Evolutionary conservation across 1,139 yeast species (phyloP), one percentile per base, ranked within the genome.

Genomic region (Blastobotrys ciferrii): DNA sequence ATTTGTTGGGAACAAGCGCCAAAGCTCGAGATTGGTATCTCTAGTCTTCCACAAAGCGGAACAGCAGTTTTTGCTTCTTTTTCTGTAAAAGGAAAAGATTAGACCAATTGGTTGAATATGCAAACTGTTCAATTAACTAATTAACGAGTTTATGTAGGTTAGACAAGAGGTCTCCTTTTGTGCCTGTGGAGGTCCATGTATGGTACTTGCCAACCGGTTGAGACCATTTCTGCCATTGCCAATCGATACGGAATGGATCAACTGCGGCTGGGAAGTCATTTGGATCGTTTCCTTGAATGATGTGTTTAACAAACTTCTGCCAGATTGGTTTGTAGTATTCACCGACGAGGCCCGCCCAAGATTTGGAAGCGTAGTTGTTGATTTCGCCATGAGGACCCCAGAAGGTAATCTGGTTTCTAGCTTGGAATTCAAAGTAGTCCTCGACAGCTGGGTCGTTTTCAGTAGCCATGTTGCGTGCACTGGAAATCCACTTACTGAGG

Each of bases 331-430:
- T 31, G 41, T 52, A 52, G 38, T 52, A 52, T 9, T 39, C 37
- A 4, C 53, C 44, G 13, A 52, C 48, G n/a, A 52, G 32, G 6
- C 54, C 54, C 2, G 54, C 52, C 55, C 55, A 52, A n/a, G 49
- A 47, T 32, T 46, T 51, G 7, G 54, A 49, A 14, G 53, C 55
- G 35, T 52, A 52, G 33, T 44, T 38, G 33, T 51, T 43, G 20
- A 52, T 46, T 20, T 52, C 47, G 1, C 51, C 55, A 13, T 31
- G 18, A 6, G 53, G 53, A 12, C 55, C 55, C 55, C 55, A 52
- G 39, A 51, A 31, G n/a, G 55, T 51, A 31, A 52, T 43, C 35
- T 52, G 55, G 46, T 52, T 52, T 13, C 55, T 39, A 7, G 55
- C 55, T 17, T 50, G 45, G 48, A 51, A 52, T 40, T 52, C 55